Evolutionary conservation across 2,329 filamentous ascomycete species (phyloP).

Genomic region (Scytalidium lignicola): DNA sequence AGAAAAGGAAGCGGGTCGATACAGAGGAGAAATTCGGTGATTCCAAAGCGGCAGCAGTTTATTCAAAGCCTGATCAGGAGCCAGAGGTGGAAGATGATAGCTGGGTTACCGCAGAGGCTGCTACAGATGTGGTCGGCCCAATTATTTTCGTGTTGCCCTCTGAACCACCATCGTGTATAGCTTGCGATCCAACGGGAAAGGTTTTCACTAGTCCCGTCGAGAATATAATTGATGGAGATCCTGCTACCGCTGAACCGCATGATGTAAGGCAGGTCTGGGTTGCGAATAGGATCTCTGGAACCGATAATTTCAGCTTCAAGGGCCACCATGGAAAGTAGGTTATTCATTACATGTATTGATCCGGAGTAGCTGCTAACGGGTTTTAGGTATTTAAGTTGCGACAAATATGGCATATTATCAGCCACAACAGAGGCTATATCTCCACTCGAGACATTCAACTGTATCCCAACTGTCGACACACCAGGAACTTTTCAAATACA

Average conservation of each 20-base stretch:
- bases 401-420: constrained; percentile 73
- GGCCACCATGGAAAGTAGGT: constrained; percentile 77
- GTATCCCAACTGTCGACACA: constrained; percentile 59
- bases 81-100: constrained; percentile 61
- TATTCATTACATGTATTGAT: neutral
- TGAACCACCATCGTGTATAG: constrained; percentile 66
- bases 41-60: constrained; percentile 16
- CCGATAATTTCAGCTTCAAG: constrained; percentile 79
- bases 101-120: constrained; percentile 81
- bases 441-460: constrained; percentile 73
- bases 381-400: constrained; percentile 73
- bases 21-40: constrained; percentile 34
- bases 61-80: constrained; percentile 12
- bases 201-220: constrained; percentile 79
- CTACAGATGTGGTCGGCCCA: constrained; percentile 73
- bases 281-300: constrained; percentile 76
- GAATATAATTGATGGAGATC: constrained; percentile 81
- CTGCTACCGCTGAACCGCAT: constrained; percentile 85
- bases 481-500: constrained; percentile 71
- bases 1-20: constrained; percentile 77
- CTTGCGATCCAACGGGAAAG: constrained; percentile 80
- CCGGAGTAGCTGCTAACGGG: neutral
- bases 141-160: constrained; percentile 78
- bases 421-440: constrained; percentile 79
- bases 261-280: constrained; percentile 96